Conservation (phyloP, 192 early-diverging fungal genomes). For the Umbelopsis sp. region DNA sequence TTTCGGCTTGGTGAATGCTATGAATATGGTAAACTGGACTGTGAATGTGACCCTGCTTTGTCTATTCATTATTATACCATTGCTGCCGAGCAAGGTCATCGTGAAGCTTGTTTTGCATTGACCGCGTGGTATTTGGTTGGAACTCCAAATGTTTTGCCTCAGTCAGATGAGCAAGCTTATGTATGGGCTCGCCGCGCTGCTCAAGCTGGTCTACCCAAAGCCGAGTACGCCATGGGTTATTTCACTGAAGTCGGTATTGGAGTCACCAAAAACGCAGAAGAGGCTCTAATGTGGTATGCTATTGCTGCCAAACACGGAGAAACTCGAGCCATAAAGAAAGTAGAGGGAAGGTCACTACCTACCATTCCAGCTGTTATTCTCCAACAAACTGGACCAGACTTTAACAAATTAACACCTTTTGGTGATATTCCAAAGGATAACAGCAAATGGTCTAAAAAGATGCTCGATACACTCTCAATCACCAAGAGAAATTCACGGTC, state of each 20-base stretch:
- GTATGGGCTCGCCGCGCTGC: constrained; percentile 64
- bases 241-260: constrained; percentile 70
- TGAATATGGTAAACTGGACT: constrained; percentile 64
- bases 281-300: constrained; percentile 65
- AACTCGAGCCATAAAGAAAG: constrained; percentile 56
- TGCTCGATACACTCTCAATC: background rate
- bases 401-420: constrained; percentile 1
- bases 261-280: constrained; percentile 50
- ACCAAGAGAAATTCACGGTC: constrained; percentile 3
- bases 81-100: constrained; percentile 65
- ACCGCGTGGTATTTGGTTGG: constrained; percentile 74
- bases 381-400: background rate
- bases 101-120: constrained; percentile 64
- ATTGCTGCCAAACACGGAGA: constrained; percentile 69
- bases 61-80: constrained; percentile 64
- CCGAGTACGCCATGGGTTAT: constrained; percentile 68
- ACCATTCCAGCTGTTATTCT: background rate
- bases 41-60: constrained; percentile 54
- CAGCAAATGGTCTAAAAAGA: constrained; percentile 10
- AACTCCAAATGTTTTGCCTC: constrained; percentile 52
- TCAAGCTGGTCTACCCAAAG: constrained; percentile 60
- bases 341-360: constrained; percentile 48
- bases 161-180: constrained; percentile 64
- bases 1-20: constrained; percentile 65
- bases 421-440: constrained; percentile 6